Percentiles rank a stretch among this genome's conserved stretches.
These are phyloP conservation scores for Lachnellula hyalina DNA, from an alignment of 2,329 filamentous ascomycete genomes.

Conservation along the genomic window DNA sequence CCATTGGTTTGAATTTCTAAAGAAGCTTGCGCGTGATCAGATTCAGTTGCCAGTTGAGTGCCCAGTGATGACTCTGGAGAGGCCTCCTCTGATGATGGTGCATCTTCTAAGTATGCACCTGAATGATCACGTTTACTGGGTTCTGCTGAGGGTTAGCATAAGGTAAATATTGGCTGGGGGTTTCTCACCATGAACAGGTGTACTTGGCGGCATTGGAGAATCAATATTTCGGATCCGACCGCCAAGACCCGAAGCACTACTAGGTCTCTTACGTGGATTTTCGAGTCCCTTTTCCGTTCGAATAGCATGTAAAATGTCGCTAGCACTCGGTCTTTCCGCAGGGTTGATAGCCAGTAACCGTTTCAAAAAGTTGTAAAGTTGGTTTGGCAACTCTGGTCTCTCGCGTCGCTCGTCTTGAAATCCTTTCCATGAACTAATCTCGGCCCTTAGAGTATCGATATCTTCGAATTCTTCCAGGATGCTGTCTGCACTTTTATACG, in stretches of 20 bases:
- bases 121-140: slow-evolving; percentile 24
- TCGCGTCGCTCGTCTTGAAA: slow-evolving; percentile 73
- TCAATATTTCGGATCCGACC: slow-evolving; percentile 30
- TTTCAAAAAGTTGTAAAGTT: slow-evolving; percentile 80
- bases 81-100: slow-evolving; percentile 12
- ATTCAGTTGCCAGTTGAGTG: slow-evolving; percentile 18
- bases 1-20: not conserved
- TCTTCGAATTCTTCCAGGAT: slow-evolving; percentile 91
- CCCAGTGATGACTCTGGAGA: slow-evolving; percentile 17
- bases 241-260: slow-evolving; percentile 21
- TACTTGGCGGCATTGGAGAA: slow-evolving; percentile 27
- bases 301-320: slow-evolving; percentile 62
- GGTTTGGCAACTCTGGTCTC: slow-evolving; percentile 76
- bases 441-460: slow-evolving; percentile 73
- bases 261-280: slow-evolving; percentile 23
- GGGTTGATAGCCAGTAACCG: slow-evolving; percentile 75
- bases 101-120: slow-evolving; percentile 28
- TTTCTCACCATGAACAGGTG: slow-evolving; percentile 24
- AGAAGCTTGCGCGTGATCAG: slow-evolving; percentile 5
- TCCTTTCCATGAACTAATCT: slow-evolving; percentile 83
- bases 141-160: slow-evolving; percentile 16
- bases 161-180: not conserved
- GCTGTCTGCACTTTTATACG: slow-evolving; percentile 77
- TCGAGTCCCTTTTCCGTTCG: slow-evolving; percentile 29
- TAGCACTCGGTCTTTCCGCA: slow-evolving; percentile 71